Evolutionary conservation across 192 early-diverging fungal species (phyloP).

Genomic region (Backusella parvicylindrica): DNA sequence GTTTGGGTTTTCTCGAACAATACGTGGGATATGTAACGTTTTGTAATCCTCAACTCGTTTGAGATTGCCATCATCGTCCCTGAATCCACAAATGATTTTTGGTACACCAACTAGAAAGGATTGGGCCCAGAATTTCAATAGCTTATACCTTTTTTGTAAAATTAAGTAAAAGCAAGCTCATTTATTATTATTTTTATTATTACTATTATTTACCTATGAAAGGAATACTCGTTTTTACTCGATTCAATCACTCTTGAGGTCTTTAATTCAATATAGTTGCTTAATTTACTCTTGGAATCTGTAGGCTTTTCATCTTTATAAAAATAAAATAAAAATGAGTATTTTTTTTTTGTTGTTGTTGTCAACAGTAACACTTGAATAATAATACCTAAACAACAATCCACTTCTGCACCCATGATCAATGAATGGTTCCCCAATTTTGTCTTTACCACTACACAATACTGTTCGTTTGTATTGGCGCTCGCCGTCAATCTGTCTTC

Average conservation of each 20-base stretch:
- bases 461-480: slow-evolving; percentile 86
- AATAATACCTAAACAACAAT: slow-evolving; percentile 63
- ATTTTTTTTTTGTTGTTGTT: not conserved
- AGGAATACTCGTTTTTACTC: slow-evolving; percentile 42
- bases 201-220: slow-evolving; percentile 52
- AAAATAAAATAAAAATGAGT: not conserved
- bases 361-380: not conserved
- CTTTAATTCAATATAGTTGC: slow-evolving; percentile 86
- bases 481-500: slow-evolving; percentile 39
- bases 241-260: slow-evolving; percentile 65
- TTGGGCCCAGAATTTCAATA: slow-evolving; percentile 92
- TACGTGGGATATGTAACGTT: slow-evolving; percentile 79
- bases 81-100: slow-evolving; percentile 78
- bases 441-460: slow-evolving; percentile 83
- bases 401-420: slow-evolving; percentile 91
- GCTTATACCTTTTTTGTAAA: slow-evolving; percentile 57
- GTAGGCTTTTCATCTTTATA: slow-evolving; percentile 39
- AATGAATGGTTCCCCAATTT: slow-evolving; percentile 63
- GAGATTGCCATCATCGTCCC: slow-evolving; percentile 70
- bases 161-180: not conserved
- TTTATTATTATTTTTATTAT: not conserved
- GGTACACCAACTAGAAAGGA: slow-evolving; percentile 89
- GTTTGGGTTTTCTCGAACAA: slow-evolving; percentile 59
- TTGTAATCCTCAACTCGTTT: slow-evolving; percentile 56
- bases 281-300: slow-evolving; percentile 33